Conservation (phyloP, 2,329 filamentous ascomycete genomes). For the Colletotrichum higginsianum region DNA sequence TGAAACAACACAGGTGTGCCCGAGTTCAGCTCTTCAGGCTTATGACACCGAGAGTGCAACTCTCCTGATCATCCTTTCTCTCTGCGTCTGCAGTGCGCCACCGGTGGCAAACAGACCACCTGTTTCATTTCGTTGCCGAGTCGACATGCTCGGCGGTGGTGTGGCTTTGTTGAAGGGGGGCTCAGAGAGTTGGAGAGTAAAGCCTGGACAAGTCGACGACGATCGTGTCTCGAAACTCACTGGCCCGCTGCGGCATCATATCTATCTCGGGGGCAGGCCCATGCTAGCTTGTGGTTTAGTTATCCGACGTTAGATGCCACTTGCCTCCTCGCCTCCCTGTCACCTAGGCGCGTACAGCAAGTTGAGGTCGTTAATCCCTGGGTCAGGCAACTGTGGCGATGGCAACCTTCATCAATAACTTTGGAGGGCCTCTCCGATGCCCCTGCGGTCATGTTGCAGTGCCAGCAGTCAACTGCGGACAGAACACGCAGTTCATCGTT, state of each 20-base stretch:
- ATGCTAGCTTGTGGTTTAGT: not conserved
- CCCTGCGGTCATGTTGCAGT: not conserved
- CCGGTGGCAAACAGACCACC: slow-evolving; percentile 34
- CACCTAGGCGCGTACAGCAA: not conserved
- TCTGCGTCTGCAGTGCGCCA: slow-evolving; percentile 18
- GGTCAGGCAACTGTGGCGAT: slow-evolving; percentile 31
- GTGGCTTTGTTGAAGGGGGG: slow-evolving; percentile 8
- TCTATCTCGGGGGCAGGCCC: not conserved
- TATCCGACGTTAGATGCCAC: slow-evolving; percentile 8
- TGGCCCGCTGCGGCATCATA: not conserved
- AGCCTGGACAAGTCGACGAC: slow-evolving; percentile 14
- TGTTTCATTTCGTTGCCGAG: slow-evolving; percentile 25
- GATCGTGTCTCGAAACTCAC: slow-evolving; percentile 20
- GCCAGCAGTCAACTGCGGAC: not conserved
- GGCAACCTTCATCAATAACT: not conserved
- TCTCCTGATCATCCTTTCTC: not conserved
- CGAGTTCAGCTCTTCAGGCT: slow-evolving; percentile 34
- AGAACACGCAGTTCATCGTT: slow-evolving; percentile 8
- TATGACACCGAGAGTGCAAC: not conserved
- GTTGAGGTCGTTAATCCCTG: not conserved
- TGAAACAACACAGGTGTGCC: not conserved
- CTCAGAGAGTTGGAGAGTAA: slow-evolving; percentile 4
- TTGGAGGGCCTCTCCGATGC: slow-evolving; percentile 2
- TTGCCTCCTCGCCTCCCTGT: not conserved
- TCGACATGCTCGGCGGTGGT: slow-evolving; percentile 15